Evolutionary conservation across 352 stramenopile species (phyloP), one percentile per base, ranked within the genome.

Genomic region (Phytophthora tentaculata): DNA sequence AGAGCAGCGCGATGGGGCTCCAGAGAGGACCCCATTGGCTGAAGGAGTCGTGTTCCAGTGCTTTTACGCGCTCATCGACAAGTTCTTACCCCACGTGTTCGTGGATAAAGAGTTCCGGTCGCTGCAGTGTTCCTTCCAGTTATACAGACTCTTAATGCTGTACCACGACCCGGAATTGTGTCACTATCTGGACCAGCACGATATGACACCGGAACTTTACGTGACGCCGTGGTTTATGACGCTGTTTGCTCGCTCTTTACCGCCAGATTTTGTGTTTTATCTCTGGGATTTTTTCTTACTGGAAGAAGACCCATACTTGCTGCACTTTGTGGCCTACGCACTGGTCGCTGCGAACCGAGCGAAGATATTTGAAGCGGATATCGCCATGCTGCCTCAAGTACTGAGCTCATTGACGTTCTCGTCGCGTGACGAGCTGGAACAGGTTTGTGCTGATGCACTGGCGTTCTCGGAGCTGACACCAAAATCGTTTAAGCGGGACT

Each of bases 221-320:
- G 90, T 96, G 6, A 98, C 92, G 35, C 92, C 92, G 19, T 98
- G 92, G 93, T 97, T 98, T 70, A 96, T 98, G 80, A 98, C 94
- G 67, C 79, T 98, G 3, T 97, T 98, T 76, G 89, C 94, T 23
- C 79, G 90, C 22, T 95, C 84, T 10, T 64, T 97, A 29, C 69
- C 81, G 23, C 82, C 81, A 0, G 79, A 91, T 2, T 71, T 94
- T 20, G 74, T 97, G 14, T 95, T 96, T 55, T 71, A 79, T 64
- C 73, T 98, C 0, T 98, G 93, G 93, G 93, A 98, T 62, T 94
- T 95, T 67, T 97, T 97, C 47, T 56, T 98, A 7, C 73, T 97
- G 16, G 77, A 97, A 47, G 83, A 95, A 70, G 88, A 97, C 41
- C 90, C 90, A 61, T 94, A 91, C 49, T 60, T 97, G 56, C 76